Evolutionary conservation across 2,329 filamentous ascomycete species (phyloP), one percentile per base, ranked within the genome.

Genomic region (Septoria linicola): DNA sequence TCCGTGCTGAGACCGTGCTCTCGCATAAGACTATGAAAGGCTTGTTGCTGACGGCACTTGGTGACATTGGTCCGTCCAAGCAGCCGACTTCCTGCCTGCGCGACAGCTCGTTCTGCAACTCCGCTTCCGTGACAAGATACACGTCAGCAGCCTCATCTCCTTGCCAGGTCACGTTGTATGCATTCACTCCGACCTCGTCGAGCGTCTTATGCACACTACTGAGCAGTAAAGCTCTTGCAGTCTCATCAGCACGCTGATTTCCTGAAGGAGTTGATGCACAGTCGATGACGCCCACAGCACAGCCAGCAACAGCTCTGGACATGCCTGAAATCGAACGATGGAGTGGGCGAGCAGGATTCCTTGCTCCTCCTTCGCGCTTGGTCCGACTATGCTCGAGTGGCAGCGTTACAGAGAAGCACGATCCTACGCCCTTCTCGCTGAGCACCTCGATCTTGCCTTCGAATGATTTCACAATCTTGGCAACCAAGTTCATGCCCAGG

Each of bases 401-500:
- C n/a, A 61, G 14, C 14, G 59, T 59, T 8, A 61, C 47, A 0
- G 59, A 54, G 23, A 61, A 54, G 44, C 44, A 53, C 1, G 59
- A 56, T 7, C 59, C 59, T 2, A 53, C 46, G 6, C 57, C 59
- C 34, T 63, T 64, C 37, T 61, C 58, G 41, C 62, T 65, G 16
- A 62, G 53, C 3, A 68, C 64, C 40, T 63, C 61, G 39, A 87
- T 81, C 16, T 73, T 76, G 0, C 84, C 84, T 23, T 77, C 75
- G 2, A 87, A 68, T 30, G 80, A 76, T 42, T 78, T 77, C 17
- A 86, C 77, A 4, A 88, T 80, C 42, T 51, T 70, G 51, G 61
- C 74, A 64, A 87, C 84, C 5, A 88, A 78, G 35, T 81, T 84
- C 43, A 89, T 67, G 0, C 85, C 85, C 0, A 88, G 71, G 0